These are phyloP conservation scores for Aureobasidium namibiae DNA, from an alignment of 2,329 filamentous ascomycete species.

Conservation along the genomic window DNA sequence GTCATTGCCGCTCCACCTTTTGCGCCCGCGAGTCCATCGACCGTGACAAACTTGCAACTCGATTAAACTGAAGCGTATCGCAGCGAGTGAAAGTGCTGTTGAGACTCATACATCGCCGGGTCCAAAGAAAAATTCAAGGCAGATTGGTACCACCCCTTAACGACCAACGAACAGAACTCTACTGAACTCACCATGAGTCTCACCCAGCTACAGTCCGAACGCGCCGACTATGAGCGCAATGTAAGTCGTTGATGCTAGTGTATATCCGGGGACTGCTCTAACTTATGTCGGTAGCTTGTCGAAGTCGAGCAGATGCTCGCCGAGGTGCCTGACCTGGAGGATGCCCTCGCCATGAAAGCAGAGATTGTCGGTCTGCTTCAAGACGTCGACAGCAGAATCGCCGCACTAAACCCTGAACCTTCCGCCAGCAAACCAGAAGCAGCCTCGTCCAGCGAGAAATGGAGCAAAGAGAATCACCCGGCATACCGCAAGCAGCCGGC, in stretches of 20 bases:
- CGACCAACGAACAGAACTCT: constrained; percentile 12
- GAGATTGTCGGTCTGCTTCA: constrained; percentile 78
- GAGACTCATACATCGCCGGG: not conserved
- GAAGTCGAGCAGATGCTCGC: constrained; percentile 67
- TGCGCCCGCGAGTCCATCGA: not conserved
- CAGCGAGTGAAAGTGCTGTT: not conserved
- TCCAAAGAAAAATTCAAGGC: not conserved
- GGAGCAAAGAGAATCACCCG: constrained; percentile 52
- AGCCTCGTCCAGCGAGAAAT: constrained; percentile 44
- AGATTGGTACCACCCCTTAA: constrained; percentile 5
- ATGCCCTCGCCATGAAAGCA: constrained; percentile 66
- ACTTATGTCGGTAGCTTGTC: constrained; percentile 52
- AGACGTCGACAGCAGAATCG: constrained; percentile 70
- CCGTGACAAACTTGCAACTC: not conserved
- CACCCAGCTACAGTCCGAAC: constrained; percentile 11
- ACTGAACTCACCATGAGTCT: constrained; percentile 22
- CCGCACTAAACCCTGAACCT: constrained; percentile 51
- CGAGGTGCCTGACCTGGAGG: constrained; percentile 70
- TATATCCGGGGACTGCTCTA: not conserved
- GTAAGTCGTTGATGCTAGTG: not conserved
- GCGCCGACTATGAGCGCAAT: constrained; percentile 10
- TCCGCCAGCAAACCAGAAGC: constrained; percentile 30
- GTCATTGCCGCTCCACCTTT: not conserved
- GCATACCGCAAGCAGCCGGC: constrained; percentile 39
- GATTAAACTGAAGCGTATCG: not conserved